Evolutionary conservation across 345 rosid genomes (phyloP).

Genomic region (Rubroshorea leprosula): DNA sequence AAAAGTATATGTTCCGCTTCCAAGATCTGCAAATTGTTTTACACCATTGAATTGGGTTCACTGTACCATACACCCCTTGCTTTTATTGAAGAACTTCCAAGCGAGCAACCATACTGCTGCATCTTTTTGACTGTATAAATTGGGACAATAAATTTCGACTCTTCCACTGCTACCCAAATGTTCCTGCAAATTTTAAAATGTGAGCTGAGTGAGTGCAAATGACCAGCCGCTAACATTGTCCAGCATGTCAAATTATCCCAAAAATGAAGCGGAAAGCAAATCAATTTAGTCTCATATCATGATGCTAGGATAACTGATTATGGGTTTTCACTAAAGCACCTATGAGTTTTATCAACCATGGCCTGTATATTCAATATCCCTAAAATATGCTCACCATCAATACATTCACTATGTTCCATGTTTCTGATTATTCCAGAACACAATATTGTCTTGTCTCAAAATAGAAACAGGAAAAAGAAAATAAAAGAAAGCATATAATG

Average conservation of each 20-base stretch:
- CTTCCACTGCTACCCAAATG: slow-evolving; percentile 6
- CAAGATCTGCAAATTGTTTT: slow-evolving; percentile 9
- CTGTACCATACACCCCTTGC: slow-evolving; percentile 17
- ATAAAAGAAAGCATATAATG: too few relatives aligned
- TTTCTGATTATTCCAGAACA: not conserved
- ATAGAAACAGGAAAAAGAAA: not conserved
- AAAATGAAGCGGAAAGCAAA: too few relatives aligned
- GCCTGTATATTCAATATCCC: too few relatives aligned
- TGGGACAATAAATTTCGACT: not conserved
- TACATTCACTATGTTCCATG: not conserved
- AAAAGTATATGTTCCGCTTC: slow-evolving; percentile 9
- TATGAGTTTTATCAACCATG: too few relatives aligned
- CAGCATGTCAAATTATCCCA: too few relatives aligned
- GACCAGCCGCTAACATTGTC: too few relatives aligned
- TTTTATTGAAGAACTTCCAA: slow-evolving; percentile 13
- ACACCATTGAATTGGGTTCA: slow-evolving; percentile 3
- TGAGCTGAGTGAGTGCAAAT: not conserved
- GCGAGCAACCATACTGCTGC: slow-evolving; percentile 5
- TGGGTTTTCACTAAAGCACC: too few relatives aligned
- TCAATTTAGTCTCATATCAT: not conserved
- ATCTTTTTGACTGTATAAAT: slow-evolving; percentile 11
- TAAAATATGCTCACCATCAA: not conserved
- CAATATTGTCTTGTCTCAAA: too few relatives aligned
- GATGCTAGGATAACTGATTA: not conserved
- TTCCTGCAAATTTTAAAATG: slow-evolving; percentile 17